phyloP scores from a whole-genome alignment of 2,329 filamentous ascomycete genomes.

The Cryphonectria radicalis region DNA sequence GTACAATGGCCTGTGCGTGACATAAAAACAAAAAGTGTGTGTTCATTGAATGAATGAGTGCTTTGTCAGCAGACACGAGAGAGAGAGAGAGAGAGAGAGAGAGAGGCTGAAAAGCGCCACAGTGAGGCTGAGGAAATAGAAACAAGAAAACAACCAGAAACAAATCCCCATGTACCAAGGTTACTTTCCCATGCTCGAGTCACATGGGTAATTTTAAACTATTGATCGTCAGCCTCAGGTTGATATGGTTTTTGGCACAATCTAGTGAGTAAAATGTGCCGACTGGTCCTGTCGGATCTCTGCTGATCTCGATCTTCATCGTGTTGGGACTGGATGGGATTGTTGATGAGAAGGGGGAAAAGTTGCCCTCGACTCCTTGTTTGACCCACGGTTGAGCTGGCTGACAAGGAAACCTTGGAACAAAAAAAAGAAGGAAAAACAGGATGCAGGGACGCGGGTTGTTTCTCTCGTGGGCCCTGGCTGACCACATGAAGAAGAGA shows the following conservation, averaged over 20 bases:
- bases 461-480: background rate
- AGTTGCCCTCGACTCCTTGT: background rate
- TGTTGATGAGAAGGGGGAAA: background rate
- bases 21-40: no score
- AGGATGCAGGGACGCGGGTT: background rate
- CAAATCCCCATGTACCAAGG: constrained; percentile 23
- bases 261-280: background rate
- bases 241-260: background rate
- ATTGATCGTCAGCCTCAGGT: constrained; percentile 1
- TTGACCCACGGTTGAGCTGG: constrained; percentile 1
- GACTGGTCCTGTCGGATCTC: background rate
- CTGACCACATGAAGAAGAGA: background rate
- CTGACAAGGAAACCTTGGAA: background rate
- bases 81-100: background rate
- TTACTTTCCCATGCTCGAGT: constrained; percentile 27
- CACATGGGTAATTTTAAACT: constrained; percentile 19
- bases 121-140: constrained; percentile 12
- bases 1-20: background rate
- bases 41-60: background rate
- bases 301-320: background rate
- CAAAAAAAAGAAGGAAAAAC: background rate
- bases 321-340: background rate
- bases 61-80: background rate
- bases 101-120: constrained; percentile 19
- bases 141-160: background rate